Evolutionary conservation across 495 filamentous ascomycete species (phyloP), one percentile per base, ranked within the genome.

Genomic region (Astrothelium macrocarpum): DNA sequence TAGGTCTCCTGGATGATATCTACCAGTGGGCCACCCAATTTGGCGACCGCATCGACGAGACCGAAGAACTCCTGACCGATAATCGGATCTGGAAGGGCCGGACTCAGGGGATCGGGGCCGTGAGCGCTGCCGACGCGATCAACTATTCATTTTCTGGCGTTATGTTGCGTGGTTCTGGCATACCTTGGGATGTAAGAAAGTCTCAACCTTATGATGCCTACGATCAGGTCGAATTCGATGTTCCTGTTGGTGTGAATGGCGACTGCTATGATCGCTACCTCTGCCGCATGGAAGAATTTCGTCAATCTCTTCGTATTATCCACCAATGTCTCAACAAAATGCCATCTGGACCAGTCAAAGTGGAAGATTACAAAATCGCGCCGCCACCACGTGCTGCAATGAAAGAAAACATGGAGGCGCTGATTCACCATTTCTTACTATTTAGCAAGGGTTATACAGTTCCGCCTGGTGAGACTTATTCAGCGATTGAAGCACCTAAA

Each of bases 1-100:
- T 97, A 62, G 95, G 95, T 67, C 87, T 99, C 36, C 85, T 99
- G 23, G 95, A 99, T 73, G 95, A 99, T 77, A 99, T 99, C 75
- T 97, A 97, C 80, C 93, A 97, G 77, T 99, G 95, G 95, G 95
- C 95, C 2, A 99, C 95, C 45, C 95, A 99, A 78, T 99, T 99
- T 72, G 91, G 91, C 70, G 95, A 99, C 81, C 91, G 95, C 70
- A 95, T 99, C 74, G 95, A 99, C 75, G 95, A 99, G 76, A 97
- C 94, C 59, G 95, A 99, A 76, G 95, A 99, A 76, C 85, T 99
- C 73, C 84, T 99, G 53, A 97, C 95, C 18, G 95, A 99, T 75
- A 99, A 99, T 83, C 90, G 95, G 72, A 99, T 99, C 78, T 99
- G 95, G 95, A 91, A 89, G 73, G 87, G 88, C 64, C 84, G 95